Evolutionary conservation across 202 grass and related monocot genomes (phyloP), one percentile per base, ranked within the genome.

Genomic region (Cymbopogon flexuosus): DNA sequence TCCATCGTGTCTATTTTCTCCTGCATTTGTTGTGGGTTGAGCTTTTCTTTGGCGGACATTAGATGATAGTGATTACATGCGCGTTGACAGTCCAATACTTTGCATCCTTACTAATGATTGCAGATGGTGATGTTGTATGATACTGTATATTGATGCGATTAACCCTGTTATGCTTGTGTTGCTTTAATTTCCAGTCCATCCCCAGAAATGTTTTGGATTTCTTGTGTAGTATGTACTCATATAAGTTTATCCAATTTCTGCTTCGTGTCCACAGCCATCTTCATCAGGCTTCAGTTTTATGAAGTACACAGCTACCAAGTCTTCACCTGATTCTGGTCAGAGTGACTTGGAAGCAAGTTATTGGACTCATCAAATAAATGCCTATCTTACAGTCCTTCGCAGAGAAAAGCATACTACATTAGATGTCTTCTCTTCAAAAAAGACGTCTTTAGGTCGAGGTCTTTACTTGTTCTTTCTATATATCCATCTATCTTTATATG

Each of bases 311-410:
- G 84, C 29, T 74, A 76, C 62, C 76, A 87, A 86, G 54, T 39
- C 24, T 24, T 67, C 76, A 65, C 78, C 62, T 82, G 86, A 61
- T 52, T 71, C 54, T 68, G 13, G 79, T 76, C 61, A 13, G 6
- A 81, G 69, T 22, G 75, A 52, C 79, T 46, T 46, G 18, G 67
- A 89, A 81, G 43, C 68, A 79, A 91, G 75, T 75, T 58, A 37
- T 87, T 97, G 90, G 92, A 84, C 86, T 64, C 80, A 85, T 82
- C 68, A 79, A 84, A 72, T 92, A 71, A 92, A 75, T 39, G 72
- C 86, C 11, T 89, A 94, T 70, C 81, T 93, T 57, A 82, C 76
- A 73, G 70, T 21, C 45, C 76, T 82, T 92, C 52, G 18, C 29
- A 86, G 74, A 83, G 83, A 87, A 79, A 92, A 92, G 40, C 68